Conservation (phyloP, 768 basidiomycete species). For the Leccinum sublutescens region DNA sequence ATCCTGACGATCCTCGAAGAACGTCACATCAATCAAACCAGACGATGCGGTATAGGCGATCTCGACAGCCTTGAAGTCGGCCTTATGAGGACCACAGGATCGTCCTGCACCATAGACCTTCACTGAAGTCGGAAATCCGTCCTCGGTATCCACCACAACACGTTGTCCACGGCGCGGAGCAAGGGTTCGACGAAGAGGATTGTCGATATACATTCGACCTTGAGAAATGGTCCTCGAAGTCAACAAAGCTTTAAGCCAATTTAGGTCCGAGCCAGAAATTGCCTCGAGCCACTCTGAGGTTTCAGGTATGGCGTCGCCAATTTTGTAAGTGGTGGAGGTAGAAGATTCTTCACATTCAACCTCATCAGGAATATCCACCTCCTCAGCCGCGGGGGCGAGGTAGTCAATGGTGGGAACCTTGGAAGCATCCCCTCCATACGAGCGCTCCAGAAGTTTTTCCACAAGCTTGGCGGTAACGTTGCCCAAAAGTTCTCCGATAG, state of each 20-base stretch:
- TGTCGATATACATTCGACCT: constrained; percentile 81
- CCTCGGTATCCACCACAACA: constrained; percentile 56
- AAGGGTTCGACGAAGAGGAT: constrained; percentile 85
- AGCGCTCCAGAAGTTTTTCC: constrained; percentile 71
- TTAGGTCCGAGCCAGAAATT: constrained; percentile 77
- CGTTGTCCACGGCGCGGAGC: constrained; percentile 79
- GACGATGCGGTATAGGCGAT: constrained; percentile 56
- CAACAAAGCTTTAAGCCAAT: constrained; percentile 85
- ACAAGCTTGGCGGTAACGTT: constrained; percentile 80
- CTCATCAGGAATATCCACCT: constrained; percentile 37
- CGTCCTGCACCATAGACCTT: constrained; percentile 76
- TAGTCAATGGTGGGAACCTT: constrained; percentile 84
- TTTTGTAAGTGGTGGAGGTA: constrained; percentile 46
- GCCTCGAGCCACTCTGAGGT: constrained; percentile 76
- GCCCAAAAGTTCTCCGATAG: constrained; percentile 88
- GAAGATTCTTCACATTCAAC: constrained; percentile 43
- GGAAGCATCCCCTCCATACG: constrained; percentile 72
- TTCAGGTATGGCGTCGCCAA: constrained; percentile 57
- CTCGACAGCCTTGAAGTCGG: constrained; percentile 80
- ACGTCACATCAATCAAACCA: constrained; percentile 62
- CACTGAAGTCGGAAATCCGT: constrained; percentile 54
- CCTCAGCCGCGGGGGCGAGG: constrained; percentile 55
- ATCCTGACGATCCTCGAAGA: constrained; percentile 81
- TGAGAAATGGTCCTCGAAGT: constrained; percentile 83
- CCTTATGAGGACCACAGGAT: constrained; percentile 70